Percentiles rank a stretch among this genome's conserved stretches.
Evolutionary conservation across 441 rosid species (phyloP).

Genomic region (Theobroma grandiflorum): DNA sequence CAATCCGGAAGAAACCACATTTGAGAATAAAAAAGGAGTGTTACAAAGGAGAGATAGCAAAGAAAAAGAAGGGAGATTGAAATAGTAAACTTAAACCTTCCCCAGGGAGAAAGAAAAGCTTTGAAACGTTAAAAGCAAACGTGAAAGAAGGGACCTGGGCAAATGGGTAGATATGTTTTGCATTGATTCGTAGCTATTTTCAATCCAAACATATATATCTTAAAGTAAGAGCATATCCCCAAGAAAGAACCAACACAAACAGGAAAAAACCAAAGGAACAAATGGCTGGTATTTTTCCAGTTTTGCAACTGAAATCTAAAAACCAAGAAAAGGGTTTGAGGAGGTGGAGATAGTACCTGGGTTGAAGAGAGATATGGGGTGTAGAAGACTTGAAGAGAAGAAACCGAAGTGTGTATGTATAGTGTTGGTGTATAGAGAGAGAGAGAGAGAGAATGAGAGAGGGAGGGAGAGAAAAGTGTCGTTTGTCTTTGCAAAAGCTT

Average conservation of each 20-base stretch:
- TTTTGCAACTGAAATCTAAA: constrained; percentile 14
- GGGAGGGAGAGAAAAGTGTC: constrained; percentile 30
- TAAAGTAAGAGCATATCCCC: constrained; percentile 27
- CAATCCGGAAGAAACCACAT: constrained; percentile 41
- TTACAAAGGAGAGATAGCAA: constrained; percentile 31
- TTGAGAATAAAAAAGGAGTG: constrained; percentile 26
- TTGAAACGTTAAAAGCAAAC: constrained; percentile 38
- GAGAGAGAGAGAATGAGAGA: neutral
- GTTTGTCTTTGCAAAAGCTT: constrained; percentile 38
- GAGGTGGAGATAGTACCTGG: constrained; percentile 29
- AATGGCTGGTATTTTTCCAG: neutral
- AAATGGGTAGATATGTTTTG: constrained; percentile 45
- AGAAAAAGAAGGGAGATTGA: constrained; percentile 34
- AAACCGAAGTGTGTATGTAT: constrained; percentile 18
- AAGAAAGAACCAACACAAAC: constrained; percentile 22
- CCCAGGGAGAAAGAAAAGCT: constrained; percentile 19
- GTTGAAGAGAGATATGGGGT: constrained; percentile 34
- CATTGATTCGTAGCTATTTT: constrained; percentile 40
- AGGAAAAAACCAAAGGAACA: neutral
- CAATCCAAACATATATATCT: constrained; percentile 12
- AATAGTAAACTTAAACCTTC: constrained; percentile 34
- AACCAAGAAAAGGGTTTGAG: constrained; percentile 32
- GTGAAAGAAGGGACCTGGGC: constrained; percentile 43
- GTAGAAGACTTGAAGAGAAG: constrained; percentile 21
- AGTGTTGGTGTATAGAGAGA: neutral